These are phyloP conservation scores for Fistulifera solaris DNA, from an alignment of 108 stramenopile genomes.

Conservation along the genomic window DNA sequence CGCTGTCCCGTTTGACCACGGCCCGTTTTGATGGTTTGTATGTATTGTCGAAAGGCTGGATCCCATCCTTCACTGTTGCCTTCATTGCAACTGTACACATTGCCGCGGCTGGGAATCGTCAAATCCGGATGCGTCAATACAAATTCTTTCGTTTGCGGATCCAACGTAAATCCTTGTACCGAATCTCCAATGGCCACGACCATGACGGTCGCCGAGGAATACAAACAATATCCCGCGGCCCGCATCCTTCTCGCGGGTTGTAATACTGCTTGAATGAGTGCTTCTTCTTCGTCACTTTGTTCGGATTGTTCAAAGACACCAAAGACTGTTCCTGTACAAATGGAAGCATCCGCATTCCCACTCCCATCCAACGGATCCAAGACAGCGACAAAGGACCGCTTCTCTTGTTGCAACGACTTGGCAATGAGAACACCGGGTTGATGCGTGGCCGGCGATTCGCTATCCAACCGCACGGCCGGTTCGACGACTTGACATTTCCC, in stretches of 20 bases:
- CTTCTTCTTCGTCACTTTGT: constrained; percentile 9
- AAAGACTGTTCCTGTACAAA: constrained; percentile 98
- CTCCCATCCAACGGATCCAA: constrained; percentile 98
- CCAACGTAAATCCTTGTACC: constrained; percentile 94
- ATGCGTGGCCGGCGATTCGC: constrained; percentile 52
- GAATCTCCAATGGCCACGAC: constrained; percentile 86
- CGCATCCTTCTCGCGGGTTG: constrained; percentile 85
- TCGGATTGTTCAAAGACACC: constrained; percentile 67
- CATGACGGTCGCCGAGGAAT: constrained; percentile 90
- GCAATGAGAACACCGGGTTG: constrained; percentile 88
- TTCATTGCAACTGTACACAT: constrained; percentile 94
- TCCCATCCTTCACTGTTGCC: constrained; percentile 92
- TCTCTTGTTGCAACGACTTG: constrained; percentile 40
- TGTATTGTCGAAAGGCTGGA: constrained; percentile 52
- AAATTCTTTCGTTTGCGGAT: constrained; percentile 94
- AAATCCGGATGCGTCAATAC: constrained; percentile 87
- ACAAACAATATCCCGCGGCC: constrained; percentile 93
- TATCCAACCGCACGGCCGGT: constrained; percentile 32
- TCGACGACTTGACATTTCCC: constrained; percentile 66
- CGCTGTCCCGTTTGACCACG: constrained; percentile 47
- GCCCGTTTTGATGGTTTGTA: constrained; percentile 76
- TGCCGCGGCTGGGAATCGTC: constrained; percentile 77
- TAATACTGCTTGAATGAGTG: constrained; percentile 36
- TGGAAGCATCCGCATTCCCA: constrained; percentile 96
- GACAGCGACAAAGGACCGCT: constrained; percentile 47